Evolutionary conservation across 768 basidiomycete species (phyloP), one percentile per base, ranked within the genome.

Genomic region (Tylopilus sp.): DNA sequence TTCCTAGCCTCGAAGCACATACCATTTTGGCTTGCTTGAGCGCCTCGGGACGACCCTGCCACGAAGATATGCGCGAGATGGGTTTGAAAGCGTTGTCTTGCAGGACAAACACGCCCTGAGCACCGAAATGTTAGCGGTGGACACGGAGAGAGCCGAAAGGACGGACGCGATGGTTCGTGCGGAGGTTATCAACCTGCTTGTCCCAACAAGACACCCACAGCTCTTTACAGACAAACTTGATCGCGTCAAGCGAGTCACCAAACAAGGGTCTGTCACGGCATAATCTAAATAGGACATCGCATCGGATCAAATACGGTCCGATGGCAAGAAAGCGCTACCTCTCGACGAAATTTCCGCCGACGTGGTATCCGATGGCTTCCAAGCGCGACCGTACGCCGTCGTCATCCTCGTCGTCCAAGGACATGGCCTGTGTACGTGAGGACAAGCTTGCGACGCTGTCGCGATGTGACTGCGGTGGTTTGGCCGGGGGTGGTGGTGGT

Each of bases 201-300:
- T 50, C 48, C 85, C 91, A 97, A 50, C 87, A 88, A 20, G 86
- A 82, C 0, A 82, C 75, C 91, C 94, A 98, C n/a, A 98, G 72
- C 50, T 98, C 94, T 64, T 98, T 98, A 73, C 94, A 98, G 51
- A 98, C 79, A 63, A 97, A 97, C 68, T 98, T 97, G 72, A 98
- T 85, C 10, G 81, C 85, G 54, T 98, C 95, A 7, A 98, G 76
- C 1, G 91, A 88, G 64, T 95, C 88, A 0, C 81, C 69, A 51
- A 95, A 90, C 47, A 89, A 76, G 28, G 82, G 74, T 58, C 85
- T 76, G 55, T 91, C 85, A 31, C 86, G 79, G 64, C 86, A 87
- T 51, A 95, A 67, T 56, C 94, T 95, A 60, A 3, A 33, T 9
- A 9, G 2, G 25, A 10, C 4, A 9, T 40, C 13, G 18, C 20